phyloP scores from a whole-genome alignment of 116 monocot genomes.

The Papilionanthe hybrid region DNA sequence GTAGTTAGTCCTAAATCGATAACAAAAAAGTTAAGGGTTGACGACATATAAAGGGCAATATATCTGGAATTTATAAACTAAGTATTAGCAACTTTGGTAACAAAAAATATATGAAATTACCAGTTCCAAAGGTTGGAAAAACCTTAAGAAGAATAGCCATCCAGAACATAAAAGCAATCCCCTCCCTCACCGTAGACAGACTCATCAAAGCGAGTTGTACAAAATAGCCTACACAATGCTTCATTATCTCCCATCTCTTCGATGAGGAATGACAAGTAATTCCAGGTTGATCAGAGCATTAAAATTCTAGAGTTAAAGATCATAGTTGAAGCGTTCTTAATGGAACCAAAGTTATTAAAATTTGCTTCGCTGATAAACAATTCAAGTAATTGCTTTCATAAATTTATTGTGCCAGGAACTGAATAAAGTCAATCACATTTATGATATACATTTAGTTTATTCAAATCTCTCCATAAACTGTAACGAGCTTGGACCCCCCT shows the following conservation, averaged over 20 bases:
- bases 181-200: neutral
- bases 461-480: no score
- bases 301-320: neutral
- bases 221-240: neutral
- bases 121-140: neutral
- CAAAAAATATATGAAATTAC: neutral
- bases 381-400: neutral
- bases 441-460: neutral
- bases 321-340: no score
- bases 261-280: neutral
- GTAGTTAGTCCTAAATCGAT: no score
- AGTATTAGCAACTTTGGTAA: no score
- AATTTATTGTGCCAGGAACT: neutral
- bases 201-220: neutral
- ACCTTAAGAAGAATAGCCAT: neutral
- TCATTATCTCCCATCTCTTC: neutral
- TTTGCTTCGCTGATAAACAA: neutral
- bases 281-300: neutral
- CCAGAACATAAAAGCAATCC: neutral
- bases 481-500: no score
- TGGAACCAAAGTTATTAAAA: no score
- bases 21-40: no score
- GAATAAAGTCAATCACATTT: neutral
- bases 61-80: no score
- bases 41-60: no score